Evolutionary conservation across 108 stramenopile genomes (phyloP).

Genomic region (Schizochytrium sp.): DNA sequence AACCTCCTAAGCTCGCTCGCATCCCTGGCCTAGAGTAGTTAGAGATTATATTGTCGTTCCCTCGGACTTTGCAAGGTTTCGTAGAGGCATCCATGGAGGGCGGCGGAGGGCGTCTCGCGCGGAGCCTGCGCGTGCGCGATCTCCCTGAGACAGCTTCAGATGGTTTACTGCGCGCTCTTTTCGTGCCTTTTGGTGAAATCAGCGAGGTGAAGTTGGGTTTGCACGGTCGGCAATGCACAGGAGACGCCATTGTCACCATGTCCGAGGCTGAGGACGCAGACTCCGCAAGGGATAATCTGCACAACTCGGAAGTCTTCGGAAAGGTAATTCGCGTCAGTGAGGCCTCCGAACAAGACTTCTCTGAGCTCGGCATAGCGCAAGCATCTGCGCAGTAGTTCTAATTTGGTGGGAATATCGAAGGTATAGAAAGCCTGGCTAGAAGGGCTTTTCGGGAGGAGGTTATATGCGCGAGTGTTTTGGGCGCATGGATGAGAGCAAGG

Average conservation of each 20-base stretch:
- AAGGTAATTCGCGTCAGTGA: neutral
- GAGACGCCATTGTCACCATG: slow-evolving; percentile 49
- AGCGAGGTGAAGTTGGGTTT: neutral
- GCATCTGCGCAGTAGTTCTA: no score
- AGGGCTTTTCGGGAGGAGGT: no score
- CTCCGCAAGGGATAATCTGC: slow-evolving; percentile 40
- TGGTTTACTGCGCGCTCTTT: slow-evolving; percentile 15
- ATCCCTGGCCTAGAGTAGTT: no score
- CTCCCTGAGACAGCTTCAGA: slow-evolving; percentile 24
- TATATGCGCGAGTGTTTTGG: no score
- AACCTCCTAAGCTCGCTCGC: no score
- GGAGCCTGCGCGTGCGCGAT: slow-evolving; percentile 19
- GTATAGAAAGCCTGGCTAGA: no score
- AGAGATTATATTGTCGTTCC: no score
- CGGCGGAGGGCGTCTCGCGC: neutral
- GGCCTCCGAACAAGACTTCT: neutral
- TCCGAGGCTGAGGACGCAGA: slow-evolving; percentile 37
- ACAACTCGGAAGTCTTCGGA: slow-evolving; percentile 39
- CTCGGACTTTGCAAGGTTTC: no score
- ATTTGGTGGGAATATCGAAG: no score
- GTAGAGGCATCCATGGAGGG: no score
- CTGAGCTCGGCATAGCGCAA: neutral
- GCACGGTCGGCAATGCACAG: neutral
- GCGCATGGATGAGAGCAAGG: no score
- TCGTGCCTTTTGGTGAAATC: slow-evolving; percentile 22